Evolutionary conservation across 257 asterid species (phyloP).

Genomic region (Solanum arcanum): DNA sequence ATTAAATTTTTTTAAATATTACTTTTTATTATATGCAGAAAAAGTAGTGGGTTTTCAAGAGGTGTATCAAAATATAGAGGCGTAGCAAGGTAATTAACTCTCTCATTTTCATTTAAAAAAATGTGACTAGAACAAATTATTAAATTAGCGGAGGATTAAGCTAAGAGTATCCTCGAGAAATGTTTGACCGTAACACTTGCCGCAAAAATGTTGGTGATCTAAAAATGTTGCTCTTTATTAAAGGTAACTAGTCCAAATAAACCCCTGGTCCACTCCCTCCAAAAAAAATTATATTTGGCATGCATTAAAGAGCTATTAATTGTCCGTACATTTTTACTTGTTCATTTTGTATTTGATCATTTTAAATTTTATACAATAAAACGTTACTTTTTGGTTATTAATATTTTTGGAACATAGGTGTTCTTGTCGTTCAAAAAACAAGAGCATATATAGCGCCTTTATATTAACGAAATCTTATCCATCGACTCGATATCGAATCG

Average conservation of each 20-base stretch:
- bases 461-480: too few relatives aligned
- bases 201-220: background rate
- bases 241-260: too few relatives aligned
- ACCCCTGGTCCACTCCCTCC: too few relatives aligned
- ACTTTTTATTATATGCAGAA: constrained; percentile 24
- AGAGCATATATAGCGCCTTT: too few relatives aligned
- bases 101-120: background rate
- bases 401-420: too few relatives aligned
- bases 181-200: background rate
- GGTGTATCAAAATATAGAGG: constrained; percentile 98
- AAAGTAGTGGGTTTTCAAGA: constrained; percentile 94
- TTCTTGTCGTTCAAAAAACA: too few relatives aligned
- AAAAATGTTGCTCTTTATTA: background rate
- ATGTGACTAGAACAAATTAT: too few relatives aligned
- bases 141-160: background rate
- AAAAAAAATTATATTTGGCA: background rate
- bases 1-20: background rate
- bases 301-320: background rate
- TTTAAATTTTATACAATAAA: too few relatives aligned
- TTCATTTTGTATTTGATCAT: too few relatives aligned
- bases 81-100: constrained; percentile 64
- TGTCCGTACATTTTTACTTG: background rate
- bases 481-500: too few relatives aligned
- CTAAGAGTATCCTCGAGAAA: background rate
- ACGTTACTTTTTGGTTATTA: too few relatives aligned